phyloP scores from a whole-genome alignment of 768 basidiomycete species.

The Tulasnella sp. region DNA sequence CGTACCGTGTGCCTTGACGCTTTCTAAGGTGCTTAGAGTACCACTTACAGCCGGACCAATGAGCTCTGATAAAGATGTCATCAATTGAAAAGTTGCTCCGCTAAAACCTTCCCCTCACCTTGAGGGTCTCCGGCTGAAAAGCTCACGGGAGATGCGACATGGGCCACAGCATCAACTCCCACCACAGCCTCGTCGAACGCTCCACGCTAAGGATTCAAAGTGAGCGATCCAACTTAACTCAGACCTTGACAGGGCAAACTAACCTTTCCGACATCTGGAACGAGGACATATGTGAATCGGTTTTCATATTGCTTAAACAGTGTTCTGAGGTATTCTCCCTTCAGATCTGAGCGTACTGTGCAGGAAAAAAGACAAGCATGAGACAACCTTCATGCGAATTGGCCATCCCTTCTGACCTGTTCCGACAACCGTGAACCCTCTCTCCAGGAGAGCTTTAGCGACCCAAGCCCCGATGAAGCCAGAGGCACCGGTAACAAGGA shows the following conservation, averaged over 20 bases:
- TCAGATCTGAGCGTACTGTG: constrained; percentile 59
- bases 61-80: constrained; percentile 33
- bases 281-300: constrained; percentile 28
- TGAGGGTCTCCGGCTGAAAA: constrained; percentile 33
- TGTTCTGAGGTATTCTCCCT: constrained; percentile 55
- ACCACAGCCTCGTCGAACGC: constrained; percentile 45
- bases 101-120: background rate
- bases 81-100: background rate
- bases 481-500: constrained; percentile 32
- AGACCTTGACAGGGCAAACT: background rate
- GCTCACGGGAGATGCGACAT: constrained; percentile 38
- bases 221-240: constrained; percentile 19
- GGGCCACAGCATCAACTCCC: constrained; percentile 41
- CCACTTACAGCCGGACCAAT: constrained; percentile 43
- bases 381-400: too few species aligned
- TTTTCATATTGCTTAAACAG: constrained; percentile 43
- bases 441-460: constrained; percentile 24
- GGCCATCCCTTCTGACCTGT: background rate
- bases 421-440: constrained; percentile 29
- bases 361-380: too few species aligned
- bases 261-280: constrained; percentile 41
- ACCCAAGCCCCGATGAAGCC: constrained; percentile 31
- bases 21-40: constrained; percentile 38
- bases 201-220: constrained; percentile 27
- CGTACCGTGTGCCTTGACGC: constrained; percentile 35